These are phyloP conservation scores for Metschnikowia colocasiae DNA, from an alignment of 805 yeast species.

Conservation along the genomic window DNA sequence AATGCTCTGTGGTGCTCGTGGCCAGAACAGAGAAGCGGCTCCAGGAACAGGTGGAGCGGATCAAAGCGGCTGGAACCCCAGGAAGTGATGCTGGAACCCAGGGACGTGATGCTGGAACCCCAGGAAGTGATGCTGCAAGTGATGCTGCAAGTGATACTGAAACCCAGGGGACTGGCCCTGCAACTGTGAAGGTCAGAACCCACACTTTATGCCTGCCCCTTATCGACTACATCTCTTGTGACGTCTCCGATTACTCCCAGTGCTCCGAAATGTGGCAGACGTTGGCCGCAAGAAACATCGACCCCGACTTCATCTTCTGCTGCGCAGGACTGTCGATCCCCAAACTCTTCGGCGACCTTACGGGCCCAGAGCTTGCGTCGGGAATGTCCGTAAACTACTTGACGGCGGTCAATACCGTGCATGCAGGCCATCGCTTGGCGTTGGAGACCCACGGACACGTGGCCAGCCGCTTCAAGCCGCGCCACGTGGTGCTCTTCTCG, in stretches of 20 bases:
- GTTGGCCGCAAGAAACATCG: conserved; percentile 23
- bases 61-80: conserved; percentile 24
- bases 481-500: conserved; percentile 57
- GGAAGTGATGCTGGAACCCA: neutral
- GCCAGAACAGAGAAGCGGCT: conserved; percentile 72
- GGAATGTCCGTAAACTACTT: conserved; percentile 71
- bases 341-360: conserved; percentile 67
- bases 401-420: conserved; percentile 69
- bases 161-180: too few relatives aligned
- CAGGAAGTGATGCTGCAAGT: too few relatives aligned
- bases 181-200: too few relatives aligned
- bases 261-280: conserved; percentile 45
- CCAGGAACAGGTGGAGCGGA: conserved; percentile 41
- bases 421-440: conserved; percentile 51
- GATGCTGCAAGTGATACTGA: too few relatives aligned
- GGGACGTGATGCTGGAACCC: too few relatives aligned
- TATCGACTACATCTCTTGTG: conserved; percentile 51
- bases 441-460: conserved; percentile 13
- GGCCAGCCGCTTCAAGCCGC: conserved; percentile 35
- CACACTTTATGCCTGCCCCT: neutral
- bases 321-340: conserved; percentile 90
- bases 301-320: conserved; percentile 73
- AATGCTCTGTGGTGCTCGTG: conserved; percentile 67
- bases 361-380: conserved; percentile 50
- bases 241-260: conserved; percentile 53